Conservation (phyloP, 495 filamentous ascomycete genomes). For the Usnea hakonensis region DNA sequence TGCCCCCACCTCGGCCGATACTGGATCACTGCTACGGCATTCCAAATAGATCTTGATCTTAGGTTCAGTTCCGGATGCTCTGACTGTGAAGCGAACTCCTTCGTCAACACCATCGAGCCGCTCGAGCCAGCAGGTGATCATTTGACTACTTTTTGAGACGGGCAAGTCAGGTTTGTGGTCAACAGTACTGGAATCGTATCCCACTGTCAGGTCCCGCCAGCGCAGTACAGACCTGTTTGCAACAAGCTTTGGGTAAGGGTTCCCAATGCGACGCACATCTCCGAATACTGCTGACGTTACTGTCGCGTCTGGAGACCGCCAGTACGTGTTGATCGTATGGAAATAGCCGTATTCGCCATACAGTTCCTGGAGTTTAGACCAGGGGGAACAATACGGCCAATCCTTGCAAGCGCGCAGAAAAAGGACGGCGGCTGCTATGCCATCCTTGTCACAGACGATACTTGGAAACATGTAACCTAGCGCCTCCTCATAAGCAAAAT, state of each 20-base stretch:
- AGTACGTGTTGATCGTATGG: conserved; percentile 60
- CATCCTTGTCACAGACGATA: conserved; percentile 64
- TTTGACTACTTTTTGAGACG: conserved; percentile 51
- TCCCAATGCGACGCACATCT: conserved; percentile 43
- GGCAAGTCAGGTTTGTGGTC: conserved; percentile 52
- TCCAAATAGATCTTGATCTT: conserved; percentile 59
- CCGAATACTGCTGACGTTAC: conserved; percentile 48
- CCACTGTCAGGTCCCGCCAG: conserved; percentile 63
- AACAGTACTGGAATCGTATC: conserved; percentile 51
- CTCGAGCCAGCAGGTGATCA: conserved; percentile 63
- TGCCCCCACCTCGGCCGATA: conserved; percentile 45
- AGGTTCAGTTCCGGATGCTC: conserved; percentile 65
- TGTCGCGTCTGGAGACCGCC: conserved; percentile 50
- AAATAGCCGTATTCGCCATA: conserved; percentile 58
- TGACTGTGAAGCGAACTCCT: conserved; percentile 56
- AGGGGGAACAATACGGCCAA: conserved; percentile 49
- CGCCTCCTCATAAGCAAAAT: conserved; percentile 66
- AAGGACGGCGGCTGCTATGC: conserved; percentile 56
- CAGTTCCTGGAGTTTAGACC: conserved; percentile 50
- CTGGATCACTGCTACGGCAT: conserved; percentile 39
- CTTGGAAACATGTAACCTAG: conserved; percentile 66
- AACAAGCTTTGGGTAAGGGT: conserved; percentile 37
- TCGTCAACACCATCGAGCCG: conserved; percentile 28
- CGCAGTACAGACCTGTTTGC: conserved; percentile 46
- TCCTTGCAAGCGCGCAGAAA: conserved; percentile 51